Evolutionary conservation across 257 asterid species (phyloP).

Genomic region (Scutellaria galericulata): DNA sequence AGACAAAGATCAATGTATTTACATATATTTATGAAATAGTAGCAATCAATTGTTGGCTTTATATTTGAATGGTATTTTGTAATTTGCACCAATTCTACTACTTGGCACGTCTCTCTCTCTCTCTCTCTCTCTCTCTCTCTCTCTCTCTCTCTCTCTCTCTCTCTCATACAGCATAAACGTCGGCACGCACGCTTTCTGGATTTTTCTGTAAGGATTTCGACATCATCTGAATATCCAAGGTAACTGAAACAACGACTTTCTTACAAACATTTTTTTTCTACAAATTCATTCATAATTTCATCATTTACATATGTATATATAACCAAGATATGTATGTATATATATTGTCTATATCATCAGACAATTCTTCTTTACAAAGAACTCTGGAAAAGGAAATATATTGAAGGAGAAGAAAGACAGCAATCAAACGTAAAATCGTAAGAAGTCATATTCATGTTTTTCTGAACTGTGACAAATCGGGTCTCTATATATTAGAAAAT

Average conservation of each 20-base stretch:
- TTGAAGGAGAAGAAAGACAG: no score
- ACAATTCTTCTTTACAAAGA: background rate
- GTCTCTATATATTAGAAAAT: background rate
- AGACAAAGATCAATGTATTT: no score
- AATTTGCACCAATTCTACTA: background rate
- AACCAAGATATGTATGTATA: background rate
- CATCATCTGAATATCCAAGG: constrained; percentile 46
- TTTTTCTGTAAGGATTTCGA: constrained; percentile 25
- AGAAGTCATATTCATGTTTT: background rate
- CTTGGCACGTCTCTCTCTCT: background rate
- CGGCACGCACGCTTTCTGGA: constrained; percentile 34
- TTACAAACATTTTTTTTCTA: background rate
- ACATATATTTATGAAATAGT: no score
- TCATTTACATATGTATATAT: no score
- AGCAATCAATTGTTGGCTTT: no score
- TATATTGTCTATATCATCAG: background rate
- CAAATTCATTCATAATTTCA: background rate
- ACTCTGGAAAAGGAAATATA: no score
- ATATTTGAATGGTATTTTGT: no score
- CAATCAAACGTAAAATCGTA: background rate
- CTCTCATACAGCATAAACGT: constrained; percentile 35
- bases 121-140: constrained; percentile 15
- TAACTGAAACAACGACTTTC: constrained; percentile 33
- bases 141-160: background rate
- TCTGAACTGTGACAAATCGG: background rate